Percentiles rank a stretch among this genome's conserved stretches.
phyloP scores from a whole-genome alignment of 768 basidiomycete species.

The Lactarius vividus region DNA sequence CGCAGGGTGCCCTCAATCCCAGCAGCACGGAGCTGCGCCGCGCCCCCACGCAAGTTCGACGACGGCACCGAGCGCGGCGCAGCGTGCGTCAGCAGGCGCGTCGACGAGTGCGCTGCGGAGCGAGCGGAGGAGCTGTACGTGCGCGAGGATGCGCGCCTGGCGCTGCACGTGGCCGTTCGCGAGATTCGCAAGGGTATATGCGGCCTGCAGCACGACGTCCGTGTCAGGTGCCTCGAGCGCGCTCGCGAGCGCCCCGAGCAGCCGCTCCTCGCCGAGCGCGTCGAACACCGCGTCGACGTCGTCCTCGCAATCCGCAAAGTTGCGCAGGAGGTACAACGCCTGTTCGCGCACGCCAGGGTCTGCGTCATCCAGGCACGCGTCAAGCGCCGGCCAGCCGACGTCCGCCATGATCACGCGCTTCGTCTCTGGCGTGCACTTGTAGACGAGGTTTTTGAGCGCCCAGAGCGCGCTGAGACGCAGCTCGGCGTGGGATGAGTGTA shows the following conservation, averaged over 20 bases:
- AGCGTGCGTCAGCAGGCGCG: slow-evolving; percentile 52
- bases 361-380: slow-evolving; percentile 56
- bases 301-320: slow-evolving; percentile 62
- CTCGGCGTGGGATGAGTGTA: slow-evolving; percentile 50
- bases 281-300: slow-evolving; percentile 61
- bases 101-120: slow-evolving; percentile 61
- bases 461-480: slow-evolving; percentile 74
- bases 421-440: slow-evolving; percentile 55
- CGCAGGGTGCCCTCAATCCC: slow-evolving; percentile 46
- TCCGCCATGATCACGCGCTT: slow-evolving; percentile 66
- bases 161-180: slow-evolving; percentile 54
- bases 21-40: slow-evolving; percentile 42
- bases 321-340: slow-evolving; percentile 61
- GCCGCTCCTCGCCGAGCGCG: slow-evolving; percentile 46
- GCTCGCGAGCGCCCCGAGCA: slow-evolving; percentile 46
- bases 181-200: slow-evolving; percentile 64
- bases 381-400: slow-evolving; percentile 63
- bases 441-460: slow-evolving; percentile 82
- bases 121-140: slow-evolving; percentile 49
- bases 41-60: slow-evolving; percentile 50
- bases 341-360: slow-evolving; percentile 66
- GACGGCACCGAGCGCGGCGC: slow-evolving; percentile 60
- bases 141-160: slow-evolving; percentile 51
- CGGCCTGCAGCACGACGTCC: slow-evolving; percentile 56
- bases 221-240: slow-evolving; percentile 53